Conservation (phyloP, 2,329 filamentous ascomycete species). For the Colletotrichum sp. region DNA sequence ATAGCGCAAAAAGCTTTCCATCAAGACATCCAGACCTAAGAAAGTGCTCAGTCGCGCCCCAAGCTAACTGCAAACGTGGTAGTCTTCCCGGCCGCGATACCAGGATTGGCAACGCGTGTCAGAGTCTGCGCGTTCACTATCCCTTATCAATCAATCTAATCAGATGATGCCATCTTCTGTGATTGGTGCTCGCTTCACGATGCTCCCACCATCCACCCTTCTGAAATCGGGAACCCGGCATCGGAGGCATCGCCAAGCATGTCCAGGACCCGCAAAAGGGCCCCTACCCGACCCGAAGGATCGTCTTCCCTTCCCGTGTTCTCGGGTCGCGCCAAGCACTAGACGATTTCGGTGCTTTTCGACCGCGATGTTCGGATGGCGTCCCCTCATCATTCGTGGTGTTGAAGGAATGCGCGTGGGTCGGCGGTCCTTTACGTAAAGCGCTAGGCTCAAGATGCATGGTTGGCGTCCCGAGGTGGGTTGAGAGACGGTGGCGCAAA, state of each 20-base stretch:
- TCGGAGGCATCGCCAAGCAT: neutral
- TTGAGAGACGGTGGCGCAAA: neutral
- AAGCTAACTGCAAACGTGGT: neutral
- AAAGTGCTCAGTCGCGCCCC: neutral
- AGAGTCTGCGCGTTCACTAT: neutral
- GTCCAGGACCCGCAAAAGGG: neutral
- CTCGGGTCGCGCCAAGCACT: neutral
- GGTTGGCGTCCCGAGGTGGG: neutral
- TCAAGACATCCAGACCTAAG: neutral
- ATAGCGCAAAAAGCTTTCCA: neutral
- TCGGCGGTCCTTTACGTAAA: neutral
- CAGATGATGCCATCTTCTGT: neutral
- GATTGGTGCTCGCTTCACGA: neutral
- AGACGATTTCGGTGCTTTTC: neutral
- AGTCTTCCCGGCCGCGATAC: neutral
- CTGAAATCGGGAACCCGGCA: neutral
- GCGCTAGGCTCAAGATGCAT: neutral
- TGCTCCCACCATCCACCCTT: neutral
- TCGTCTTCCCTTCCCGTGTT: neutral
- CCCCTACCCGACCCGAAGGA: neutral
- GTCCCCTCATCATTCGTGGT: neutral
- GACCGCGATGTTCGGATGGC: neutral
- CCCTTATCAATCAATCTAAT: neutral
- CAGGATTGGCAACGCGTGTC: neutral
- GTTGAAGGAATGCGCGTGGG: neutral